Evolutionary conservation across 208 protist species (phyloP).

Genomic region (Crithidia bombi): DNA sequence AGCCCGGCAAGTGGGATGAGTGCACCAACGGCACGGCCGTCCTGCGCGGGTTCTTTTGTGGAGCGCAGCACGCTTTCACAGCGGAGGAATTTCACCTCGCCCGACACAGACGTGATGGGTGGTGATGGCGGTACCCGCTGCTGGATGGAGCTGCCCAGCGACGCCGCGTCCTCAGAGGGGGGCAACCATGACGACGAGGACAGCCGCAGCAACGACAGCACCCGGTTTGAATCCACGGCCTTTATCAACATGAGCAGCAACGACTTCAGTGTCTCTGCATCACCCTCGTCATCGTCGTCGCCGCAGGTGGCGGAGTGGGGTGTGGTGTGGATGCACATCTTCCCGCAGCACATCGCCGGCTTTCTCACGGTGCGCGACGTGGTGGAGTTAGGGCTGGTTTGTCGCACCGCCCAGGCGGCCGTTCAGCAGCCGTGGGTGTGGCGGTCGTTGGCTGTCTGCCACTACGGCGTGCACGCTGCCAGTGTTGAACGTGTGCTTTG

Average conservation of each 20-base stretch:
- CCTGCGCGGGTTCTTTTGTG: background rate
- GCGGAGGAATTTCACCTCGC: background rate
- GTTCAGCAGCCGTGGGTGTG: constrained; percentile 41
- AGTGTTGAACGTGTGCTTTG: constrained; percentile 19
- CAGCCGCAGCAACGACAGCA: constrained; percentile 1
- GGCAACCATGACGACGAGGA: background rate
- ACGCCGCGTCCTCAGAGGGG: background rate
- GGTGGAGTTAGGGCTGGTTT: constrained; percentile 25
- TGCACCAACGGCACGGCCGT: background rate
- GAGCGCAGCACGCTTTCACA: background rate
- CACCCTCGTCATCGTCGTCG: background rate
- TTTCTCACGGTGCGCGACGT: constrained; percentile 41
- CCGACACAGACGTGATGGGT: background rate
- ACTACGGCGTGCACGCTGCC: constrained; percentile 22
- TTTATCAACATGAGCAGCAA: background rate
- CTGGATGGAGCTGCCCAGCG: background rate
- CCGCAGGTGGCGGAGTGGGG: background rate
- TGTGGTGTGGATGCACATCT: constrained; percentile 41
- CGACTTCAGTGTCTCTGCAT: background rate
- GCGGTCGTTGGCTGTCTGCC: constrained; percentile 27
- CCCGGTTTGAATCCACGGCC: background rate
- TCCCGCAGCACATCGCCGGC: constrained; percentile 31
- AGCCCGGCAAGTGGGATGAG: background rate
- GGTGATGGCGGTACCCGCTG: too few species aligned
- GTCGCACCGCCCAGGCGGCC: constrained; percentile 5